Percentiles rank a stretch among this genome's conserved stretches.
phyloP scores from a whole-genome alignment of 192 early-diverging fungal genomes.

The Chytriomyces sp. region DNA sequence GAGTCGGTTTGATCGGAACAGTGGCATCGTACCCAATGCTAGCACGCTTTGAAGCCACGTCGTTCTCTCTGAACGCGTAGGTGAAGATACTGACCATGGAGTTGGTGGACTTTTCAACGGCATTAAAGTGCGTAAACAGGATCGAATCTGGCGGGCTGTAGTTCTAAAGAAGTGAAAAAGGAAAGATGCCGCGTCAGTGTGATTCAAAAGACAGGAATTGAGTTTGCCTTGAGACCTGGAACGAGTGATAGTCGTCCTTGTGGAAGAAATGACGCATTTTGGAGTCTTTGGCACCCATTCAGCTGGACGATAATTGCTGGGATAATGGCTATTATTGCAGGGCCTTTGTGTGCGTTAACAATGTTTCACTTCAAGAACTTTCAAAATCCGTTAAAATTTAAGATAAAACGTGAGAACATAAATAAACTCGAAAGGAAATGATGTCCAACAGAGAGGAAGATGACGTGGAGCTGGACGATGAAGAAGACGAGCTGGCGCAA shows the following conservation, averaged over 20 bases:
- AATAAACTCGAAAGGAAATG: not conserved
- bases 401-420: no score
- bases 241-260: conserved; percentile 30
- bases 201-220: not conserved
- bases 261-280: conserved; percentile 22
- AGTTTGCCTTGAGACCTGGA: not conserved
- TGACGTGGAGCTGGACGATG: not conserved
- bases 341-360: no score
- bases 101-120: conserved; percentile 23
- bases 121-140: conserved; percentile 32
- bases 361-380: no score
- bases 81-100: conserved; percentile 22
- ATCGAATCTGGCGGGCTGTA: conserved; percentile 19
- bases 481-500: not conserved
- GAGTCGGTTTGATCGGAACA: not conserved
- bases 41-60: not conserved
- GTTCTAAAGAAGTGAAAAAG: conserved; percentile 3
- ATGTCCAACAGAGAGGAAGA: not conserved
- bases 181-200: not conserved
- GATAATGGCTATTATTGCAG: no score
- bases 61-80: conserved; percentile 6
- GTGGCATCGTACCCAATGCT: not conserved
- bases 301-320: no score
- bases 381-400: no score
- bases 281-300: conserved; percentile 23